These are phyloP conservation scores for Pyrus hybrid DNA, from an alignment of 331 rosid genomes.

Conservation along the genomic window DNA sequence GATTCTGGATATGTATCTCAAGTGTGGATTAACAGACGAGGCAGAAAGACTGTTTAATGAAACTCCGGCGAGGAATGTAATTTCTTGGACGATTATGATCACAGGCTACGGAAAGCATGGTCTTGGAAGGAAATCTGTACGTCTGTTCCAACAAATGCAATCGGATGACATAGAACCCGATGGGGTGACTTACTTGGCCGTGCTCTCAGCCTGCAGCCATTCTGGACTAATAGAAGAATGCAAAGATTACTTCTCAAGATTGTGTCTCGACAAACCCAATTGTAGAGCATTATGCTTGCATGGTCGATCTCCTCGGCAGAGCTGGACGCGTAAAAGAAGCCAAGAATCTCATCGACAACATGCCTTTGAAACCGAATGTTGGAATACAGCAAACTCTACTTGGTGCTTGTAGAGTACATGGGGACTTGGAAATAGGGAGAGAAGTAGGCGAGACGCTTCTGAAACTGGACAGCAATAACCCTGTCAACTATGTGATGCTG, in stretches of 20 bases:
- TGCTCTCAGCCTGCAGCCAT: constrained; percentile 69
- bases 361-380: constrained; percentile 48
- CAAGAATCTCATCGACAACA: constrained; percentile 36
- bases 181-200: constrained; percentile 45
- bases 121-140: constrained; percentile 37
- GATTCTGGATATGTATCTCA: constrained; percentile 60
- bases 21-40: constrained; percentile 45
- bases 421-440: constrained; percentile 41
- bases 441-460: constrained; percentile 49
- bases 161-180: constrained; percentile 37
- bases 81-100: constrained; percentile 70
- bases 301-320: constrained; percentile 79
- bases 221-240: constrained; percentile 52
- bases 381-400: constrained; percentile 62
- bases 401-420: constrained; percentile 57
- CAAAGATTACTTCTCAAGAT: constrained; percentile 38
- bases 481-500: constrained; percentile 58
- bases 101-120: constrained; percentile 68
- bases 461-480: constrained; percentile 36
- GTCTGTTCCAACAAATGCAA: constrained; percentile 41
- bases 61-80: constrained; percentile 29
- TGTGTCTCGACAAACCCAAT: constrained; percentile 26
- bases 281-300: constrained; percentile 83
- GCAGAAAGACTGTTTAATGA: constrained; percentile 44
- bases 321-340: constrained; percentile 49